phyloP scores from a whole-genome alignment of 2,329 filamentous ascomycete species.

The Shiraia sp. region DNA sequence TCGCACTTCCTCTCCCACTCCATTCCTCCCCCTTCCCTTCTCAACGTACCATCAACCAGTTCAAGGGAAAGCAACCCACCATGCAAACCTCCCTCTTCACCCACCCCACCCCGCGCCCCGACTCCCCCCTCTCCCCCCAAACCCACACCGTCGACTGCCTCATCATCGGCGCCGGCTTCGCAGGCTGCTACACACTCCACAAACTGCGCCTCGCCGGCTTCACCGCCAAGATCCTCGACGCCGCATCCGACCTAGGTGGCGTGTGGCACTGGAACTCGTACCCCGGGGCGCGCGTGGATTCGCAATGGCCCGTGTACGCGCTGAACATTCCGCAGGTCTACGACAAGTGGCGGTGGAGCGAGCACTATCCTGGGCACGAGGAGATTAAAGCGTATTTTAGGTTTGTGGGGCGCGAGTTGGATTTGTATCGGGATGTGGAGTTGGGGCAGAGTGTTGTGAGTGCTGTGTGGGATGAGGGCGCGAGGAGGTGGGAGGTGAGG shows the following conservation, averaged over 20 bases:
- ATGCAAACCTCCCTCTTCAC: not conserved
- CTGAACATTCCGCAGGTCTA: constrained; percentile 48
- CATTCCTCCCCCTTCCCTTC: not conserved
- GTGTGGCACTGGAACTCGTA: constrained; percentile 37
- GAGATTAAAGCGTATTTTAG: constrained; percentile 61
- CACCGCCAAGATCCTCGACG: constrained; percentile 29
- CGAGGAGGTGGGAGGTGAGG: constrained; percentile 52
- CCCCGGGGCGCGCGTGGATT: constrained; percentile 48
- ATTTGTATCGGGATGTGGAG: constrained; percentile 54
- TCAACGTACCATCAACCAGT: not conserved
- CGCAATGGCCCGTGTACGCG: constrained; percentile 47
- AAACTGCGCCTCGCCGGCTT: constrained; percentile 32
- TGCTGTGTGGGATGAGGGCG: constrained; percentile 51
- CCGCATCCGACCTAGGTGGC: constrained; percentile 40
- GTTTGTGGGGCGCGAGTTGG: constrained; percentile 56
- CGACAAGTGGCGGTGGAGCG: constrained; percentile 56
- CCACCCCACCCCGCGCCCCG: not conserved
- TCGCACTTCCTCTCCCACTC: too few species aligned
- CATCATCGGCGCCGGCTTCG: constrained; percentile 37
- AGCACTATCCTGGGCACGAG: constrained; percentile 53
- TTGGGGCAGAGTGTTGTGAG: constrained; percentile 17
- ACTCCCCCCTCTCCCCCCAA: not conserved
- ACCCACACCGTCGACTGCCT: not conserved
- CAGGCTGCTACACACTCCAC: constrained; percentile 40
- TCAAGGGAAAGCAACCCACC: constrained; percentile 1